These are phyloP conservation scores for Pseudocercospora eumusae DNA, from an alignment of 2,329 filamentous ascomycete species.

Conservation along the genomic window DNA sequence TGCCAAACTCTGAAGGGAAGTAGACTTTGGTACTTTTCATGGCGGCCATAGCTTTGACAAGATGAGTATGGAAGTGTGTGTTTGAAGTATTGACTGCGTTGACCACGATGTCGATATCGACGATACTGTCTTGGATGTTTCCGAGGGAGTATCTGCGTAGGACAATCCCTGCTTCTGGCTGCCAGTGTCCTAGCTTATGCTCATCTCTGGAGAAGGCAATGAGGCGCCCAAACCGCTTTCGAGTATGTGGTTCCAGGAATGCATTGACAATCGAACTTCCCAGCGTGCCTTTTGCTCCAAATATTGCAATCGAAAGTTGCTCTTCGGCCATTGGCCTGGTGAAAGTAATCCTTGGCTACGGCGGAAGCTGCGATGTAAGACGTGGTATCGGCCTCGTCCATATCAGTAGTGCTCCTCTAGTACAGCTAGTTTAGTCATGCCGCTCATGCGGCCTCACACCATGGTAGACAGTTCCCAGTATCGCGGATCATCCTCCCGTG, in stretches of 20 bases:
- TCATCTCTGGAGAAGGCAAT: slow-evolving; percentile 7
- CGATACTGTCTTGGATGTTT: background rate
- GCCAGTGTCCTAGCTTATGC: slow-evolving; percentile 13
- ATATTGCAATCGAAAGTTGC: slow-evolving; percentile 11
- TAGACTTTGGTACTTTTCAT: slow-evolving; percentile 3
- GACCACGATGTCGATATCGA: slow-evolving; percentile 12
- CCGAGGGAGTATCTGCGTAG: slow-evolving; percentile 7
- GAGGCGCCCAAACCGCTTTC: slow-evolving; percentile 7
- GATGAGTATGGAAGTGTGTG: slow-evolving; percentile 5
- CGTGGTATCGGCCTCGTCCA: background rate
- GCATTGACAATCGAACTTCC: slow-evolving; percentile 9
- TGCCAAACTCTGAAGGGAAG: slow-evolving; percentile 16
- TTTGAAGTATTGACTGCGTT: slow-evolving; percentile 12
- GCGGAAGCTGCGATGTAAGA: background rate
- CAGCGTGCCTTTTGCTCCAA: slow-evolving; percentile 14
- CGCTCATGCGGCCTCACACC: background rate
- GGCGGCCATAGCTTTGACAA: slow-evolving; percentile 12
- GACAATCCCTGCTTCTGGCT: background rate
- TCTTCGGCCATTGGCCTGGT: slow-evolving; percentile 2
- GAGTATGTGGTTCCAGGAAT: slow-evolving; percentile 6
- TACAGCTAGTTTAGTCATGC: background rate
- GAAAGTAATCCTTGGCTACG: background rate
- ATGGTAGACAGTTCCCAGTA: background rate
- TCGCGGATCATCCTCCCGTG: slow-evolving; percentile 1
- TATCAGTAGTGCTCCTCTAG: background rate